Conservation (phyloP, 1,284 basidiomycete genomes). For the Leccinum brunneo-olivaceum region DNA sequence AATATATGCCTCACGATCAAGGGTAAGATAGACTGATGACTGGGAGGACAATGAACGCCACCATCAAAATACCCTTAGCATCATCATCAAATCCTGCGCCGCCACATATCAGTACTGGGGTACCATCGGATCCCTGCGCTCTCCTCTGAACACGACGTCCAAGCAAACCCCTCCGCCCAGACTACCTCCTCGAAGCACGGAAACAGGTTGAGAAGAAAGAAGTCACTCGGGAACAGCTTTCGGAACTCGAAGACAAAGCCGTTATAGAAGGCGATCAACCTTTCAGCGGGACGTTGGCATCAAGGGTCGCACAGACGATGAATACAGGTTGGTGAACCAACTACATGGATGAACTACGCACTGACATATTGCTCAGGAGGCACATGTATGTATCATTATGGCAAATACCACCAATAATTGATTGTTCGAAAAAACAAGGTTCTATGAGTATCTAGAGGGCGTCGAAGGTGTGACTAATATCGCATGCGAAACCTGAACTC, state of each 20-base stretch:
- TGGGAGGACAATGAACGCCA: no score
- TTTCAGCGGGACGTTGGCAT: constrained; percentile 48
- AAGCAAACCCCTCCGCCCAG: constrained; percentile 42
- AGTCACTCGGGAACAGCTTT: constrained; percentile 37
- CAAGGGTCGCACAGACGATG: constrained; percentile 56
- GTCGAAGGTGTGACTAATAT: constrained; percentile 24
- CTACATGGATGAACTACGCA: constrained; percentile 41
- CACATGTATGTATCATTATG: constrained; percentile 21
- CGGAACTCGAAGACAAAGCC: not conserved
- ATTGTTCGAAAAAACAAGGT: no score
- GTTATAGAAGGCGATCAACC: constrained; percentile 40
- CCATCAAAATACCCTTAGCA: no score
- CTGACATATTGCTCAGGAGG: constrained; percentile 16
- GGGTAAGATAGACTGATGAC: no score
- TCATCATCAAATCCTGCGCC: no score
- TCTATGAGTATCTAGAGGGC: constrained; percentile 21
- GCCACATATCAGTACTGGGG: no score
- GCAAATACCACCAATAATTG: not conserved
- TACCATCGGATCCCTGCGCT: no score
- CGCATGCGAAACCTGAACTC: no score
- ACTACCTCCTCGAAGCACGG: constrained; percentile 43
- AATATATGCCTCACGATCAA: no score
- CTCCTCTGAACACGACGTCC: constrained; percentile 8
- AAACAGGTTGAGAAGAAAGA: constrained; percentile 36
- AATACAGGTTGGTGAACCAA: constrained; percentile 41